A percentile compares a stretch with the other conserved stretches of the same genome.
Evolutionary conservation across 2,329 filamentous ascomycete genomes (phyloP).

Genomic region (Venturia oleaginea): DNA sequence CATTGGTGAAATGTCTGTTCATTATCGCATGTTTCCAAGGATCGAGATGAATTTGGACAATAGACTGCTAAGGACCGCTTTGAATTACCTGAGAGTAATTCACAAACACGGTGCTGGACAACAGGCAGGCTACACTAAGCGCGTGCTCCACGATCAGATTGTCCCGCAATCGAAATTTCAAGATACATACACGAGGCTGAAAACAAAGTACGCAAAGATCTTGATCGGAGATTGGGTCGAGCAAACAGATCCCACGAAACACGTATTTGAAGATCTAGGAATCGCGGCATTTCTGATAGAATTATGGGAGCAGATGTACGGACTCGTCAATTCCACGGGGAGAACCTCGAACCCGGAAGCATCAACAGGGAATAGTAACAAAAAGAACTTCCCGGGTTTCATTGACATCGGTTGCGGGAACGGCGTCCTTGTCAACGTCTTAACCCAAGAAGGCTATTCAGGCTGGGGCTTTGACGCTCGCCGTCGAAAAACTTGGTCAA

Average conservation of each 20-base stretch:
- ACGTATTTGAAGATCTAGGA: slow-evolving; percentile 87
- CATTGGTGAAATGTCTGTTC: slow-evolving; percentile 38
- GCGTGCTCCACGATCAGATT: slow-evolving; percentile 73
- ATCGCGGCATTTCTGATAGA: slow-evolving; percentile 92
- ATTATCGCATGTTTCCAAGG: slow-evolving; percentile 39
- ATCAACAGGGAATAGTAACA: slow-evolving; percentile 16
- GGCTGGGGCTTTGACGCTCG: slow-evolving; percentile 92
- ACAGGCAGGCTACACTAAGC: slow-evolving; percentile 62
- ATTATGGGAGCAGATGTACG: slow-evolving; percentile 81
- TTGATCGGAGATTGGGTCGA: slow-evolving; percentile 77
- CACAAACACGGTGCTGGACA: slow-evolving; percentile 65
- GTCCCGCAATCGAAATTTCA: slow-evolving; percentile 71
- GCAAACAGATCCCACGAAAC: slow-evolving; percentile 76
- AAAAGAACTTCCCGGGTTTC: slow-evolving; percentile 65
- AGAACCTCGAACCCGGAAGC: background rate
- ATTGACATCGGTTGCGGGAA: slow-evolving; percentile 96
- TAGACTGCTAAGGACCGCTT: slow-evolving; percentile 57
- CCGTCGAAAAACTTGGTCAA: slow-evolving; percentile 73
- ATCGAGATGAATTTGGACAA: slow-evolving; percentile 17
- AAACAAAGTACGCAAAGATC: slow-evolving; percentile 63
- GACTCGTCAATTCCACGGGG: slow-evolving; percentile 17
- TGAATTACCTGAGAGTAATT: slow-evolving; percentile 57
- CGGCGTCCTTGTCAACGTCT: slow-evolving; percentile 76
- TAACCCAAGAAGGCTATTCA: slow-evolving; percentile 68
- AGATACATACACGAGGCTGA: slow-evolving; percentile 71